These are phyloP conservation scores for Lavandula angustifolia DNA, from an alignment of 257 asterid species.

Conservation along the genomic window DNA sequence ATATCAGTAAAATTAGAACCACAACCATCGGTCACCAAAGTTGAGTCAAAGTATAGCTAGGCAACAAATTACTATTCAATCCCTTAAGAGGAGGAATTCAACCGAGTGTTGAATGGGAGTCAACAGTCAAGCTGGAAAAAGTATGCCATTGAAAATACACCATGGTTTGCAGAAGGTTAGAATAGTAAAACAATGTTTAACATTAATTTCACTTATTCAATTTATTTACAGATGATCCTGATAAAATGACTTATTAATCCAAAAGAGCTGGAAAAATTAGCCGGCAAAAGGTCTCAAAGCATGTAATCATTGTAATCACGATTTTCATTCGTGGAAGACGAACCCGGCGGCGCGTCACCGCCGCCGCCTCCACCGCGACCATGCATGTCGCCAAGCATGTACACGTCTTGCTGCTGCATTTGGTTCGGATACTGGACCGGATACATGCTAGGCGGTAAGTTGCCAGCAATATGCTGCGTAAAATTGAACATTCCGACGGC, in stretches of 20 bases:
- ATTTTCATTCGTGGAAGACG: conserved; percentile 21
- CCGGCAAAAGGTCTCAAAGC: conserved; percentile 23
- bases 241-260: too few relatives aligned
- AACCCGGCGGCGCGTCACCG: conserved; percentile 27
- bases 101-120: conserved; percentile 18
- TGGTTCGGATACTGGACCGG: conserved; percentile 26
- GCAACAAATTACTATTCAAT: neutral
- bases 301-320: conserved; percentile 28
- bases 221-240: too few relatives aligned
- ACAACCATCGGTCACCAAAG: too few relatives aligned
- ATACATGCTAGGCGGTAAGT: neutral
- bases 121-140: conserved; percentile 18
- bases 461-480: neutral
- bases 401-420: conserved; percentile 29
- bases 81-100: conserved; percentile 9
- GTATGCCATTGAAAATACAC: neutral
- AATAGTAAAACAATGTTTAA: too few relatives aligned
- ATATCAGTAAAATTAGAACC: too few relatives aligned
- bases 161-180: neutral
- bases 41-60: neutral
- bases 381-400: conserved; percentile 24
- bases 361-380: conserved; percentile 25
- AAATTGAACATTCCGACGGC: conserved; percentile 12
- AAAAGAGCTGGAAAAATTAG: too few relatives aligned
- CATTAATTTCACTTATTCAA: too few relatives aligned